These are phyloP conservation scores for Phellopilus nigrolimitatus DNA, from an alignment of 1,284 basidiomycete genomes.

Conservation along the genomic window DNA sequence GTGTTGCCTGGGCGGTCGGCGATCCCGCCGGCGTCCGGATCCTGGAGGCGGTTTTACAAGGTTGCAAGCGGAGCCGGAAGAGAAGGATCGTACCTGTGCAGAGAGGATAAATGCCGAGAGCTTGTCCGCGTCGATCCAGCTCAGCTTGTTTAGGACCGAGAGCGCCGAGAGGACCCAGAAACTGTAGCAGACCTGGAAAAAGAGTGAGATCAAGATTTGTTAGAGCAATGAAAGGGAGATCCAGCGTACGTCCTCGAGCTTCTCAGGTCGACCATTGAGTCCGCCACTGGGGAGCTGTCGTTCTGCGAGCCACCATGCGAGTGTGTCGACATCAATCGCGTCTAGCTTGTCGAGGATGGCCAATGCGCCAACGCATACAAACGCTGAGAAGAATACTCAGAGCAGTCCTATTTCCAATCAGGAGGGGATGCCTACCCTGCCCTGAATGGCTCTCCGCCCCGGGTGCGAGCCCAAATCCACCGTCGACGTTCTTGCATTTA, in stretches of 20 bases:
- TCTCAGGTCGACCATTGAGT: slow-evolving; percentile 93
- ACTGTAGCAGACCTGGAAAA: slow-evolving; percentile 85
- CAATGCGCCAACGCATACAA: slow-evolving; percentile 83
- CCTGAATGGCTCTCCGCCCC: slow-evolving; percentile 93
- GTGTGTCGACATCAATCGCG: slow-evolving; percentile 66
- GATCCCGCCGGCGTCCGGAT: slow-evolving; percentile 88
- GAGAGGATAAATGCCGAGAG: slow-evolving; percentile 80
- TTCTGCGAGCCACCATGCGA: slow-evolving; percentile 92
- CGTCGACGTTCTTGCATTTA: slow-evolving; percentile 89
- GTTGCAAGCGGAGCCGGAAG: slow-evolving; percentile 1
- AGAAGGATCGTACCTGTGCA: slow-evolving; percentile 60
- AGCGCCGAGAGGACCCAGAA: slow-evolving; percentile 94
- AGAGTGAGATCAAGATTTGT: neutral
- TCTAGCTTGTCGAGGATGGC: slow-evolving; percentile 84
- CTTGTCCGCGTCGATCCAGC: slow-evolving; percentile 91
- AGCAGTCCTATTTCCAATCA: neutral
- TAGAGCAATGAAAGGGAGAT: slow-evolving; percentile 5
- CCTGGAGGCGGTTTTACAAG: slow-evolving; percentile 42
- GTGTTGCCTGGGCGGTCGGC: slow-evolving; percentile 92
- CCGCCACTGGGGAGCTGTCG: slow-evolving; percentile 92
- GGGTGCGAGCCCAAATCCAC: slow-evolving; percentile 81
- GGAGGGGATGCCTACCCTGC: slow-evolving; percentile 57
- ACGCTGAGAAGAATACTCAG: slow-evolving; percentile 50
- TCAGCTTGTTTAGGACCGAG: slow-evolving; percentile 77
- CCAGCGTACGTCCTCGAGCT: slow-evolving; percentile 84